phyloP scores from a whole-genome alignment of 2,329 filamentous ascomycete species.

The Colletotrichum sp. region DNA sequence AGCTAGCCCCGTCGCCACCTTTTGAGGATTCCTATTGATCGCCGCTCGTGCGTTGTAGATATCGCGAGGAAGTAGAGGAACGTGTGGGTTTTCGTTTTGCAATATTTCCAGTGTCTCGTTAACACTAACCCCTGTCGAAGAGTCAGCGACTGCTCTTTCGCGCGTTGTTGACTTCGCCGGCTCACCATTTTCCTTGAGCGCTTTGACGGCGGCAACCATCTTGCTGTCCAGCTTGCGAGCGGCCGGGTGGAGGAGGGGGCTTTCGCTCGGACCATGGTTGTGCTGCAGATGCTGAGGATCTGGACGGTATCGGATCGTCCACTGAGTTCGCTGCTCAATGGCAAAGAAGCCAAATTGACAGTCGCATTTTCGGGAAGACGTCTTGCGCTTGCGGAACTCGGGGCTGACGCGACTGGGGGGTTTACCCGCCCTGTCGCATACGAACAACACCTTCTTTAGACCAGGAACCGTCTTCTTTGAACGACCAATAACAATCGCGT shows the following conservation, averaged over 20 bases:
- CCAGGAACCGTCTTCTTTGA: conserved; percentile 73
- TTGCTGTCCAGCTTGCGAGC: conserved; percentile 70
- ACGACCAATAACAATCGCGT: conserved; percentile 70
- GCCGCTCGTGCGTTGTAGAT: conserved; percentile 73
- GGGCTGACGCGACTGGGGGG: conserved; percentile 66
- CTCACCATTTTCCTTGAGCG: conserved; percentile 69
- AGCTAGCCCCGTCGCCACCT: conserved; percentile 63
- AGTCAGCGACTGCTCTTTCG: conserved; percentile 31
- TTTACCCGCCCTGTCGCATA: conserved; percentile 69
- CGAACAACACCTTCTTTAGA: conserved; percentile 70
- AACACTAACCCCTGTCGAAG: conserved; percentile 62
- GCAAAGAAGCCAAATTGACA: conserved; percentile 75
- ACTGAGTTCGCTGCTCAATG: conserved; percentile 70
- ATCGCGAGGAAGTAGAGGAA: conserved; percentile 66
- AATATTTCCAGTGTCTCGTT: conserved; percentile 70
- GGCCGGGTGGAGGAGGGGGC: conserved; percentile 69
- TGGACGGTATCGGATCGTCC: conserved; percentile 69
- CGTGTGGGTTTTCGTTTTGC: conserved; percentile 67
- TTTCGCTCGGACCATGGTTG: conserved; percentile 71
- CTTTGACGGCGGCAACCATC: conserved; percentile 71
- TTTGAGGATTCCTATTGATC: conserved; percentile 68
- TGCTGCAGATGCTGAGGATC: conserved; percentile 62
- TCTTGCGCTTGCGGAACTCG: conserved; percentile 68
- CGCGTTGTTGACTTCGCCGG: conserved; percentile 19
- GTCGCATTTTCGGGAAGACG: conserved; percentile 71